Conservation (phyloP, 2,329 filamentous ascomycete genomes). For the Xylaria digitata region DNA sequence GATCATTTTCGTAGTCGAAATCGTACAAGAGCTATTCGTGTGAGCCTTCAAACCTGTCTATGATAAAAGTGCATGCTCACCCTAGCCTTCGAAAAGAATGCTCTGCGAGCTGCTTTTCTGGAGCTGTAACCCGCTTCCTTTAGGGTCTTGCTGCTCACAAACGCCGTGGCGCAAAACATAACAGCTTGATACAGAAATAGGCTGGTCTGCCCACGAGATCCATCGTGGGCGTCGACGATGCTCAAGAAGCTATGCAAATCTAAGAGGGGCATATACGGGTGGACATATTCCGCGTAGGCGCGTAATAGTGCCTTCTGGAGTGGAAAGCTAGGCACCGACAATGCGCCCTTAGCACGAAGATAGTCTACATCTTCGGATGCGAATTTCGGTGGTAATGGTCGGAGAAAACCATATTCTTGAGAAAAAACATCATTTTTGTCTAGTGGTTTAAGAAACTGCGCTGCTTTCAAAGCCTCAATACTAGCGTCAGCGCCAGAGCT, state of each 20-base stretch:
- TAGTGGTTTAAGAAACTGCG: constrained; percentile 60
- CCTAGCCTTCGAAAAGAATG: constrained; percentile 89
- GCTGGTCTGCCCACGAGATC: constrained; percentile 77
- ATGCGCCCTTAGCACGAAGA: constrained; percentile 83
- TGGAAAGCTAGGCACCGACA: constrained; percentile 75
- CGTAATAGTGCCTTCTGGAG: constrained; percentile 85
- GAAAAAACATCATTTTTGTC: constrained; percentile 60
- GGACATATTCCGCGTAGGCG: constrained; percentile 87
- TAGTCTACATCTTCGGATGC: constrained; percentile 85
- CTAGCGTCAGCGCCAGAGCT: constrained; percentile 43
- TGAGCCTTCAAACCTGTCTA: constrained; percentile 32
- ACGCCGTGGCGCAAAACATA: constrained; percentile 93
- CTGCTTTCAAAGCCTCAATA: constrained; percentile 51
- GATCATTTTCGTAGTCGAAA: constrained; percentile 93
- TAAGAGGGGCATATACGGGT: constrained; percentile 92
- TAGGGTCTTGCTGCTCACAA: constrained; percentile 83
- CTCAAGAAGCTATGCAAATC: constrained; percentile 72
- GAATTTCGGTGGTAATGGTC: constrained; percentile 80
- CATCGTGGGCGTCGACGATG: constrained; percentile 74
- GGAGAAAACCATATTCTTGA: constrained; percentile 76
- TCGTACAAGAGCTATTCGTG: constrained; percentile 80
- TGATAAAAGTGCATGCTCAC: constrained; percentile 59
- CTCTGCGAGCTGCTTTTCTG: constrained; percentile 84
- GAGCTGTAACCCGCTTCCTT: constrained; percentile 80
- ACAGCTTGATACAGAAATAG: constrained; percentile 91